Percentiles rank a stretch among this genome's conserved stretches.
Evolutionary conservation across 2,329 filamentous ascomycete species (phyloP).

Genomic region (Fusarium scirpi): DNA sequence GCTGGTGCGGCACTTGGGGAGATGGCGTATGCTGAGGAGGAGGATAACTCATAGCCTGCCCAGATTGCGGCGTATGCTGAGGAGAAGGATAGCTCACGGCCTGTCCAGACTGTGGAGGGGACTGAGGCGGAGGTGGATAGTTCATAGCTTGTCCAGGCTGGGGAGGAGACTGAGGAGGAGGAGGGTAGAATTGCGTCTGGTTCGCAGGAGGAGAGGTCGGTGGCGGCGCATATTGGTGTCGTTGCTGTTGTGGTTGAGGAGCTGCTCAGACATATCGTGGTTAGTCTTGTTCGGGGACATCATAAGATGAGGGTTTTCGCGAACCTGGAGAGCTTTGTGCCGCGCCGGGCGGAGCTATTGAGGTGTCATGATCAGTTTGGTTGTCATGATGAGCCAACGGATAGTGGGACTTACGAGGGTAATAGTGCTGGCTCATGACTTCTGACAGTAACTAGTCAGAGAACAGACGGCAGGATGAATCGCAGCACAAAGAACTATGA

Average conservation of each 20-base stretch:
- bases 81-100: slow-evolving; percentile 54
- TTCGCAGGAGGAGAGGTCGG: slow-evolving; percentile 62
- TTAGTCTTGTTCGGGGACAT: slow-evolving; percentile 19
- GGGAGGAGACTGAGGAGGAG: slow-evolving; percentile 45
- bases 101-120: slow-evolving; percentile 50
- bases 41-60: slow-evolving; percentile 45
- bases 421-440: slow-evolving; percentile 59
- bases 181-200: slow-evolving; percentile 60
- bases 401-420: slow-evolving; percentile 57
- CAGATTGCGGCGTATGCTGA: slow-evolving; percentile 49
- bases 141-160: slow-evolving; percentile 47
- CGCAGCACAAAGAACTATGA: not conserved
- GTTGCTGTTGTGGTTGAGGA: slow-evolving; percentile 41
- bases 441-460: not conserved
- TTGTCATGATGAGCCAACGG: slow-evolving; percentile 27
- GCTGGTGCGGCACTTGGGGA: slow-evolving; percentile 40
- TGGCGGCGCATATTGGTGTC: slow-evolving; percentile 60
- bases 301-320: slow-evolving; percentile 18
- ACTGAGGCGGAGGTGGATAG: slow-evolving; percentile 46
- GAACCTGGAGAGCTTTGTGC: slow-evolving; percentile 48
- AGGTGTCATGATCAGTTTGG: slow-evolving; percentile 40
- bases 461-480: not conserved
- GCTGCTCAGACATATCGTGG: slow-evolving; percentile 26
- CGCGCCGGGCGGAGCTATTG: slow-evolving; percentile 57
- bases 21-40: slow-evolving; percentile 46